Conservation (phyloP, 148 eudicot genomes). For the Silene uniflora region DNA sequence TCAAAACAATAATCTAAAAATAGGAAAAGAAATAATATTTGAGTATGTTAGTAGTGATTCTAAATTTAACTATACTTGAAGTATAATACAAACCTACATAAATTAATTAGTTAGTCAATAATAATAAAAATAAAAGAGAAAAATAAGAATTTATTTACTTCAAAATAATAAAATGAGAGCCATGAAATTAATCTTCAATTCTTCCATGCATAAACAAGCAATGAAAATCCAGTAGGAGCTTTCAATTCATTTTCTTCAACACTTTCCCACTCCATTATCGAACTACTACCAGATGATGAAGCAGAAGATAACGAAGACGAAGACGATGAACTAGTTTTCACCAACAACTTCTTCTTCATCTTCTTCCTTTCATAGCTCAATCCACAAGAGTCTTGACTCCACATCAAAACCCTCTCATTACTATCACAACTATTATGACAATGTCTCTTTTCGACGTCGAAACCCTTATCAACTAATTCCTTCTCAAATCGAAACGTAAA, state of each 20-base stretch:
- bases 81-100: no score
- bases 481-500: slow-evolving; percentile 63
- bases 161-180: neutral
- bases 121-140: neutral
- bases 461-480: slow-evolving; percentile 6
- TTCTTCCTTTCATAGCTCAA: slow-evolving; percentile 52
- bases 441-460: neutral
- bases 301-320: slow-evolving; percentile 61
- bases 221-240: slow-evolving; percentile 71
- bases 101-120: no score
- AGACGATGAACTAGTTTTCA: slow-evolving; percentile 48
- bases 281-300: slow-evolving; percentile 61
- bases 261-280: slow-evolving; percentile 86
- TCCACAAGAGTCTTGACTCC: slow-evolving; percentile 54
- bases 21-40: no score
- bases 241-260: slow-evolving; percentile 70
- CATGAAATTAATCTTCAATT: slow-evolving; percentile 10
- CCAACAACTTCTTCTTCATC: slow-evolving; percentile 51
- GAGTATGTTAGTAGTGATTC: no score
- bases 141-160: neutral
- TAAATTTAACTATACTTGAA: no score
- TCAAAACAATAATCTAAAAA: no score
- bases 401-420: slow-evolving; percentile 18
- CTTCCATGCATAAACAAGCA: slow-evolving; percentile 86
- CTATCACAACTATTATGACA: neutral